phyloP scores from a whole-genome alignment of 768 basidiomycete genomes.

The Lyophyllum decastes region DNA sequence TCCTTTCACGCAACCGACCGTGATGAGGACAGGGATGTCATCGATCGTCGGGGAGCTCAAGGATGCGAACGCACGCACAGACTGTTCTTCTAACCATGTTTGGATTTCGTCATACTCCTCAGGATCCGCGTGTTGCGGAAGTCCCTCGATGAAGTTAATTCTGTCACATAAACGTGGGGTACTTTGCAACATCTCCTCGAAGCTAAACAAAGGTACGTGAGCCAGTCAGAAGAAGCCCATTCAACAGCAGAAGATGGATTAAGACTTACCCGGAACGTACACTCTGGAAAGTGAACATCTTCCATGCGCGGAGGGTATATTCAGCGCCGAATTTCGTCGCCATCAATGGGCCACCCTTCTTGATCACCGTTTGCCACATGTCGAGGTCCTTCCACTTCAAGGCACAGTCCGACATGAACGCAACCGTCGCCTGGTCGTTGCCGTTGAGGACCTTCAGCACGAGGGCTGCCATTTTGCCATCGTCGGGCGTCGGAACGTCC shows the following conservation, averaged over 20 bases:
- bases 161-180: slow-evolving; percentile 13
- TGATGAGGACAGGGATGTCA: slow-evolving; percentile 26
- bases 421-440: background rate
- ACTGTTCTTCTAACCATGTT: slow-evolving; percentile 22
- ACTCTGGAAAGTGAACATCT: slow-evolving; percentile 23
- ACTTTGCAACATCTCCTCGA: slow-evolving; percentile 20
- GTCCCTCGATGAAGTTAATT: slow-evolving; percentile 20
- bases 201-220: slow-evolving; percentile 9
- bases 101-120: slow-evolving; percentile 12
- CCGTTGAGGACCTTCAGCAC: background rate
- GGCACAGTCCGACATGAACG: slow-evolving; percentile 21
- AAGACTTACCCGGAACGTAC: slow-evolving; percentile 21
- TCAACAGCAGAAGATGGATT: background rate
- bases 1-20: slow-evolving; percentile 18
- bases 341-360: slow-evolving; percentile 11
- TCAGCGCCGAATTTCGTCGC: slow-evolving; percentile 12
- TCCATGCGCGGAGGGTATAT: slow-evolving; percentile 19
- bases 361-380: slow-evolving; percentile 27
- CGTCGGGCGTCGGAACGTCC: background rate
- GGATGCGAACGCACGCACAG: slow-evolving; percentile 19
- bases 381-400: slow-evolving; percentile 27
- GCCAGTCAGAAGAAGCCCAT: background rate
- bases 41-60: slow-evolving; percentile 13
- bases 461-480: background rate
- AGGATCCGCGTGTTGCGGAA: slow-evolving; percentile 13